Conservation (phyloP, 768 basidiomycete genomes). For the Symmetrospora coprosmae region DNA sequence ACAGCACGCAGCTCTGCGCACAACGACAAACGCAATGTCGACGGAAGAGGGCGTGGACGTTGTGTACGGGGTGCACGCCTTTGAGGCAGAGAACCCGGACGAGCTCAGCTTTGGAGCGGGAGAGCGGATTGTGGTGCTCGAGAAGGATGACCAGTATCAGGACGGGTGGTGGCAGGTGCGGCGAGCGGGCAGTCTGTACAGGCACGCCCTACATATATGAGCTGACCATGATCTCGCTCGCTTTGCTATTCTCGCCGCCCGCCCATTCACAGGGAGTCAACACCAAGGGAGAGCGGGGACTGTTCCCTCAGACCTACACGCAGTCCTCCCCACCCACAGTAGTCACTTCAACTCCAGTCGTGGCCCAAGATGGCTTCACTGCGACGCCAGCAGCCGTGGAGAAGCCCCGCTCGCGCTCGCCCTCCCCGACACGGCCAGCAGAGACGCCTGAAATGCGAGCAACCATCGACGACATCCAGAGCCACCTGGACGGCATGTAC, state of each 20-base stretch:
- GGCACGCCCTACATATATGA: not conserved
- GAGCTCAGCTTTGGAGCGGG: constrained; percentile 74
- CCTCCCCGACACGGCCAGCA: not conserved
- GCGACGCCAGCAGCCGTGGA: not conserved
- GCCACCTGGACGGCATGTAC: constrained; percentile 13
- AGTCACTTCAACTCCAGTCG: not conserved
- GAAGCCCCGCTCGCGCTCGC: not conserved
- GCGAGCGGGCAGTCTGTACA: not conserved
- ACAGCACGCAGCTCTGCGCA: not conserved
- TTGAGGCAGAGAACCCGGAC: constrained; percentile 81
- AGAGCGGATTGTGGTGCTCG: constrained; percentile 73
- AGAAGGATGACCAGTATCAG: constrained; percentile 79
- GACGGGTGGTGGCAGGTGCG: constrained; percentile 87
- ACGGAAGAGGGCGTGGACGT: constrained; percentile 42
- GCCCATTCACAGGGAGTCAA: constrained; percentile 57
- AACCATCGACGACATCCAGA: constrained; percentile 16
- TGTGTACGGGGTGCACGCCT: constrained; percentile 78
- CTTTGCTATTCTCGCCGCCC: not conserved
- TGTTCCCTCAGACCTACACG: constrained; percentile 86
- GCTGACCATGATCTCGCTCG: constrained; percentile 5
- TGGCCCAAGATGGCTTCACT: not conserved
- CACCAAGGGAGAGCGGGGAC: constrained; percentile 60
- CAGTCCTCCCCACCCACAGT: constrained; percentile 41
- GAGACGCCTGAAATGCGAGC: constrained; percentile 4
- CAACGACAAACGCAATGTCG: not conserved